phyloP scores from a whole-genome alignment of 192 early-diverging fungal genomes.

The Rhizoclosmatium globosum region DNA sequence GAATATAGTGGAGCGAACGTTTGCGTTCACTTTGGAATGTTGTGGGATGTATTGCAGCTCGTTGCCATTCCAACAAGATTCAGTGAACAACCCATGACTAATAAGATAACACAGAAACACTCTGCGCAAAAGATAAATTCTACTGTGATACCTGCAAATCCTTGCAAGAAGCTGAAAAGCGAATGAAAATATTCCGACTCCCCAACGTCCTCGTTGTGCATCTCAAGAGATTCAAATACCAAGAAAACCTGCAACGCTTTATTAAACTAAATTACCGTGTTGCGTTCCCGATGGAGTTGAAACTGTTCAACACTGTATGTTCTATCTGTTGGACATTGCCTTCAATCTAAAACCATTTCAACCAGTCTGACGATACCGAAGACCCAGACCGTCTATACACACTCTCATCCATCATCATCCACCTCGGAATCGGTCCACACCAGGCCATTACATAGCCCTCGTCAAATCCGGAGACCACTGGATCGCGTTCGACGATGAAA shows the following conservation, averaged over 20 bases:
- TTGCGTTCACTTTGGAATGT: too few species aligned
- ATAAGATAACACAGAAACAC: slow-evolving; percentile 63
- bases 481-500: slow-evolving; percentile 97
- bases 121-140: slow-evolving; percentile 98
- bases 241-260: slow-evolving; percentile 88
- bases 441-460: slow-evolving; percentile 97
- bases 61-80: too few species aligned
- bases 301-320: slow-evolving; percentile 91
- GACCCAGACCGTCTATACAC: slow-evolving; percentile 88
- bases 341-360: background rate
- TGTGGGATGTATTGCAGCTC: too few species aligned
- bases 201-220: slow-evolving; percentile 97
- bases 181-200: slow-evolving; percentile 93
- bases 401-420: slow-evolving; percentile 90
- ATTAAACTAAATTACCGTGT: slow-evolving; percentile 96
- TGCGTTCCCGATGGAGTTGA: slow-evolving; percentile 91
- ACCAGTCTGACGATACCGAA: slow-evolving; percentile 76
- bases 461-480: slow-evolving; percentile 89
- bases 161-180: slow-evolving; percentile 96
- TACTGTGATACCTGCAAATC: slow-evolving; percentile 95
- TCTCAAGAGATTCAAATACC: slow-evolving; percentile 98
- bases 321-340: background rate
- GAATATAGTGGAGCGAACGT: too few species aligned
- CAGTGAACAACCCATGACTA: too few species aligned
- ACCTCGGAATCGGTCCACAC: slow-evolving; percentile 94